Evolutionary conservation across 2,329 filamentous ascomycete genomes (phyloP).

Genomic region (Penicillium italicum): DNA sequence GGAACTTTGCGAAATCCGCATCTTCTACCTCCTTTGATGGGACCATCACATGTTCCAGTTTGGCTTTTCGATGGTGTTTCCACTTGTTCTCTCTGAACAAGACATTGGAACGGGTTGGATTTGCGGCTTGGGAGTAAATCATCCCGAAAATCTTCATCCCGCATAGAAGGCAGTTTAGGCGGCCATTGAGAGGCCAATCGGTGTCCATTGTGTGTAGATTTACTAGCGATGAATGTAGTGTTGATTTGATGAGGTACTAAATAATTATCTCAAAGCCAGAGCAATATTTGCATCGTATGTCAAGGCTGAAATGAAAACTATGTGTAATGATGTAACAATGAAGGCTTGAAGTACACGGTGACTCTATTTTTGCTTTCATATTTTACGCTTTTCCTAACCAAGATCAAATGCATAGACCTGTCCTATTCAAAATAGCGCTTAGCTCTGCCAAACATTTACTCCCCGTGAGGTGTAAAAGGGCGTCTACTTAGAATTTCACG

Average conservation of each 20-base stretch:
- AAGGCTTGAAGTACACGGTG: background rate
- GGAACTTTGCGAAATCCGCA: background rate
- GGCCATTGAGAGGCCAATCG: background rate
- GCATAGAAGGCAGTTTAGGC: conserved; percentile 4
- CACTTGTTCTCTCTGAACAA: background rate
- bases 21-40: conserved; percentile 6
- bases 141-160: background rate
- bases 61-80: background rate
- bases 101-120: background rate
- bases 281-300: too few relatives aligned
- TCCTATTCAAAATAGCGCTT: too few relatives aligned
- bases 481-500: too few relatives aligned
- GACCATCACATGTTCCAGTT: conserved; percentile 5
- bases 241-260: background rate
- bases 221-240: background rate
- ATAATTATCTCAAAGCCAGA: background rate
- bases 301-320: background rate
- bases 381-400: background rate
- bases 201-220: background rate
- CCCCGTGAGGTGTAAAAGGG: background rate
- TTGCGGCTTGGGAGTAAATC: background rate
- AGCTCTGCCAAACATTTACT: too few relatives aligned
- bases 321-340: background rate
- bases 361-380: too few relatives aligned
- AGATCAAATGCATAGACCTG: background rate